Base-by-base conservation (phyloP, 78 protist species). In the Tieghemostelium lacteum region DNA sequence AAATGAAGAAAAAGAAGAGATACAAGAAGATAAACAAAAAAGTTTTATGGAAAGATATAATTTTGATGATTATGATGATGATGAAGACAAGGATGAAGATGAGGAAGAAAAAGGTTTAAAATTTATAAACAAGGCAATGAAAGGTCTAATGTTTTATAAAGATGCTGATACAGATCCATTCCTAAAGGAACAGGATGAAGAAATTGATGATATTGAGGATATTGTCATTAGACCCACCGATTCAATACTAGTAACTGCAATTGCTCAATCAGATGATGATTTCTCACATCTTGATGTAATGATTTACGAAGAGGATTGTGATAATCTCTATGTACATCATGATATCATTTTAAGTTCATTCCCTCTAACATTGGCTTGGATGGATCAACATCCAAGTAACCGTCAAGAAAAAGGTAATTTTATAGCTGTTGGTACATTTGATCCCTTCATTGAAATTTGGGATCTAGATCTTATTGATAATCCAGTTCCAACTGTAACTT, bases 371-470 rank as follows among this genome's bases (percentile, higher is more conserved):
- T 42, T 96, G 8, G 97, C 95, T 17, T 96, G 97, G 98, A 37
- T 83, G 75, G 95, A 89, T 65, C 87, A 75, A 66, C 16, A 71
- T 1, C 75, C 94, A 73, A 26, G 4, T 6, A 49, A 26, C 4
- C 17, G 74, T 3, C 4, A 64, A 8, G 75, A 61, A 49, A 72
- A 63, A 34, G 95, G 96, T n/a, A 96, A 93, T 58, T 83, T 89
- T 33, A 91, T 85, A 3, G 98, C 97, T 16, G 73, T 96, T n/a
- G 97, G 97, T 73, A 94, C 97, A 14, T 96, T 95, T 22, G 89
- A 86, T 28, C 96, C 97, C 3, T 73, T 39, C 0, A 96, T 96
- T 28, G 97, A 96, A 49, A 73, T 96, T 42, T 96, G 98, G 98
- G 83, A 94, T 62, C 71, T 96, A 14, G 98, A 96, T 77, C 66